Base-by-base conservation (phyloP, 2,329 filamentous ascomycete species). In the Plenodomus biglobosus region DNA sequence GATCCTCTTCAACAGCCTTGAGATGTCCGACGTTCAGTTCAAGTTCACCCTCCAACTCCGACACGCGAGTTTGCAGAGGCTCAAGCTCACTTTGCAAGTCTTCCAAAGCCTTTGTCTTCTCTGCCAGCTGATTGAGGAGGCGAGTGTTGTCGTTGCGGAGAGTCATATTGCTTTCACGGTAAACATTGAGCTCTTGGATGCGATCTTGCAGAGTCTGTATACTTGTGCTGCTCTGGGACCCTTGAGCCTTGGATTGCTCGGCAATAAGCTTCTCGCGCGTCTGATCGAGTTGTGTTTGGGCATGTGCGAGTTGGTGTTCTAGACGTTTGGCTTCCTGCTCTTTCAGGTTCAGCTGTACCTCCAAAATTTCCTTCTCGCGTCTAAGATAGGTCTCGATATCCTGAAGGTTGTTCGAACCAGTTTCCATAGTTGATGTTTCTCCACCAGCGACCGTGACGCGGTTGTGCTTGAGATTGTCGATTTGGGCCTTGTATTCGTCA, bases 341-440 rank as follows among this genome's bases (percentile, higher is more conserved):
- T 62, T 92, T 92, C 38, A 97, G 79, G 60, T 96, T 92, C 62
- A 91, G 88, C 65, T 97, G 92, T n/a, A 96, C 90, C 61, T 99
- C 92, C 8, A 96, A 82, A 57, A 99, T 97, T 69, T 97, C 94
- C 77, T 97, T 99, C 74, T 99, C 95, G 36, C 90, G 87, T 38
- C 92, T 87, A 52, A 99, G 78, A 70, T 94, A 99, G 53, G 84
- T 87, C 73, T 95, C 95, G 47, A 99, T 83, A 64, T 97, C 92
- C 53, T 94, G 88, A 8, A 96, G 82, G 44, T 88, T 89, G 57
- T 90, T 88, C 8, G 85, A 76, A 35, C 83, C 84, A 30, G 83
- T 78, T 42, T 84, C 79, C 13, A 70, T 65, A 11, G 76, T 76
- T 22, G 75, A 73, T 21, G 70, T 66, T 30, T 87, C 85, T 11